Evolutionary conservation across 73 alveolate genomes (phyloP), one percentile per base, ranked within the genome.

Genomic region (Paramecium sonneborni): DNA sequence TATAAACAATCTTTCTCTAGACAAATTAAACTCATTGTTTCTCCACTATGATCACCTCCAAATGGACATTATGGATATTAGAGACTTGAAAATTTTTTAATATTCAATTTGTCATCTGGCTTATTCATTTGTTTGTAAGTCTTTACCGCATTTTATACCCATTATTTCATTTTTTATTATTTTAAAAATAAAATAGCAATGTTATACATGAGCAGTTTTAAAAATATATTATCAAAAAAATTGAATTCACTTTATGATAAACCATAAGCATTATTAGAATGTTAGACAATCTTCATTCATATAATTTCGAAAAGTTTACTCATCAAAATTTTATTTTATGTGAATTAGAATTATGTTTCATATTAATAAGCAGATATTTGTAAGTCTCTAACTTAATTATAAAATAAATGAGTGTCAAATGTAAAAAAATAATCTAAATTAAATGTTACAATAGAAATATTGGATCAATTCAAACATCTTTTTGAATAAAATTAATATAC

Each of bases 41-140:
- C 90, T 24, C 74, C 90, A 24, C 18, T 18, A 24, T 79, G 90
- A 72, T 32, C 86, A 35, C 86, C 86, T 72, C 86, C 86, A 14
- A 79, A 24, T 12, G 69, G 74, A 46, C 90, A 79, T 23, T 38
- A 1, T 14, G 90, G 76, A 46, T 79, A 79, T 44, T 79, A 6
- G 23, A 79, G 41, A 79, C 55, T 44, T 2, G 28, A 46, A 24
- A 79, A 46, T 28, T 46, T 43, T 44, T 79, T 79, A 8, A 39
- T 8, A 26, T 44, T 79, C 34, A 21, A 24, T 44, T 46, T 79
- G 7, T 79, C 74, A 38, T 79, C 90, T 23, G 39, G 18, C n/a
- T 79, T 79, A 24, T 23, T 39, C 74, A 43, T 79, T 39, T 79
- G 21, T 43, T 79, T 79, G 23, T 79, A 79, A 1, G 69, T 39